phyloP scores from a whole-genome alignment of 1,284 basidiomycete genomes.

The Exsudoporus floridanus region DNA sequence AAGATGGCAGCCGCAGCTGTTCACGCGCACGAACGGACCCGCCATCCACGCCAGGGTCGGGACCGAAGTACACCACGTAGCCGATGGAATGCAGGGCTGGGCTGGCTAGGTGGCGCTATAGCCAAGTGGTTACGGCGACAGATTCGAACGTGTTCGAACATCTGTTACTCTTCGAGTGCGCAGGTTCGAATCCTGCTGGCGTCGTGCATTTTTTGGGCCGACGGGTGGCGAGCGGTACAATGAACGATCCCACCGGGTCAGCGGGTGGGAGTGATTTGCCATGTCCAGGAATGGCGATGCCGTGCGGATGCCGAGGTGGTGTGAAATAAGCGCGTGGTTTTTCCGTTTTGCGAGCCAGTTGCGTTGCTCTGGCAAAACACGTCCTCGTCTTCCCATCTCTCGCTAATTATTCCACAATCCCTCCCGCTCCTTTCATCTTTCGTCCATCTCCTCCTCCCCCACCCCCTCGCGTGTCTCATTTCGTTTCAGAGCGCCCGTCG shows the following conservation, averaged over 20 bases:
- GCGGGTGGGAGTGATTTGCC: no score
- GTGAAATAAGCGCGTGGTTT: conserved; percentile 17
- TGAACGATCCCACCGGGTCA: no score
- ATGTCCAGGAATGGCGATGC: conserved; percentile 13
- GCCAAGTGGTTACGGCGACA: conserved; percentile 60
- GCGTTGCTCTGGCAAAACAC: neutral
- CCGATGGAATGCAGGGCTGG: no score
- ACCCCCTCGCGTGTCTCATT: neutral
- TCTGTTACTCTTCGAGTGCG: conserved; percentile 46
- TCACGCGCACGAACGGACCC: no score
- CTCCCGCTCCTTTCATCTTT: conserved; percentile 25
- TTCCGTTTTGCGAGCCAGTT: conserved; percentile 12
- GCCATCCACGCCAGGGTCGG: no score
- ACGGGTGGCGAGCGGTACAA: no score
- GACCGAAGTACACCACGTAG: no score
- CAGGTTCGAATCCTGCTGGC: conserved; percentile 43
- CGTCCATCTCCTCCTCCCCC: conserved; percentile 5
- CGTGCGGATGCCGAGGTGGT: conserved; percentile 18
- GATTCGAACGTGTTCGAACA: conserved; percentile 32
- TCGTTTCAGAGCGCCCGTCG: neutral
- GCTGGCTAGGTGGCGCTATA: conserved; percentile 36
- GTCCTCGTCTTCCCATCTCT: conserved; percentile 18
- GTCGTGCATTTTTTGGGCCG: conserved; percentile 24
- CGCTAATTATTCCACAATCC: conserved; percentile 28
- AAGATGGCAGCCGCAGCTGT: no score